Conservation (phyloP, 257 asterid species). For the Cynanchum wilfordii region DNA sequence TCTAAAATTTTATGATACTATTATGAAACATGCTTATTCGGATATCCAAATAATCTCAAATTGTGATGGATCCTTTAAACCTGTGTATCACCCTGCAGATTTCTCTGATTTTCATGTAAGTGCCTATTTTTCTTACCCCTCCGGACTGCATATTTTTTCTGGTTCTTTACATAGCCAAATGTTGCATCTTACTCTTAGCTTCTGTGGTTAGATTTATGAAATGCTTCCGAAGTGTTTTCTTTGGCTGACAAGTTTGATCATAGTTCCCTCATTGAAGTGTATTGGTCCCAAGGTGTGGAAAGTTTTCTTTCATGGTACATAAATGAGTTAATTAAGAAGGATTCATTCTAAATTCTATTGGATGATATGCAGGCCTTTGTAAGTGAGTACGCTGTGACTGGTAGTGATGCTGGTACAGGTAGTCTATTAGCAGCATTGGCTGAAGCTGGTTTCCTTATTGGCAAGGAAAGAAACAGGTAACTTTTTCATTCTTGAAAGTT, state of each 20-base stretch:
- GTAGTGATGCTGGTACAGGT: slow-evolving; percentile 82
- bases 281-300: slow-evolving; percentile 79
- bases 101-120: slow-evolving; percentile 85
- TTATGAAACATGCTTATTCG: slow-evolving; percentile 57
- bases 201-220: slow-evolving; percentile 57
- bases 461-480: slow-evolving; percentile 87
- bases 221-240: slow-evolving; percentile 50
- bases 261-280: slow-evolving; percentile 54
- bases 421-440: slow-evolving; percentile 86
- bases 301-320: slow-evolving; percentile 8
- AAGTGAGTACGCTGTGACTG: slow-evolving; percentile 80
- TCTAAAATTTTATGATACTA: slow-evolving; percentile 74
- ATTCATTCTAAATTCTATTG: not conserved
- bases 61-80: slow-evolving; percentile 71
- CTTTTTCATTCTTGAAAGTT: no score
- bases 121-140: slow-evolving; percentile 8
- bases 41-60: slow-evolving; percentile 79
- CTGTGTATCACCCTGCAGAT: slow-evolving; percentile 90
- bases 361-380: slow-evolving; percentile 70
- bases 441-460: slow-evolving; percentile 88
- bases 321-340: slow-evolving; percentile 2
- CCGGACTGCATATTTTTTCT: not conserved
- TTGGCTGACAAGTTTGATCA: slow-evolving; percentile 47
- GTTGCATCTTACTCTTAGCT: not conserved
- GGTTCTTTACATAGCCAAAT: not conserved